Evolutionary conservation across 495 filamentous ascomycete species (phyloP).

Genomic region (Oidiodendron maius): DNA sequence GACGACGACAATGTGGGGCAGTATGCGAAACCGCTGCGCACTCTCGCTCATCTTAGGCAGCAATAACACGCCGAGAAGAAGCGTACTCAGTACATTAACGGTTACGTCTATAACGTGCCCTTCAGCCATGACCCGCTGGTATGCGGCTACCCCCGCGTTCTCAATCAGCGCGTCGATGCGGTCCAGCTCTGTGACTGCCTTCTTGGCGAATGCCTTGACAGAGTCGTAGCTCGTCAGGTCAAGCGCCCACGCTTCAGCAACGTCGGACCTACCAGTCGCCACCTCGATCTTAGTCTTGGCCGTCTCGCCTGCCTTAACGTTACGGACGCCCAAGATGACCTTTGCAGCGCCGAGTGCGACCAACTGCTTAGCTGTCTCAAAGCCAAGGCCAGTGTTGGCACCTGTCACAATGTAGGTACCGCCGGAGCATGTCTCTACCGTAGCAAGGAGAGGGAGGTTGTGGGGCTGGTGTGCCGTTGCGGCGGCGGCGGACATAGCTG

Average conservation of each 20-base stretch:
- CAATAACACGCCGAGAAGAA: slow-evolving; percentile 12
- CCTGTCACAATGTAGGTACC: slow-evolving; percentile 22
- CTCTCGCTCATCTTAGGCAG: slow-evolving; percentile 11
- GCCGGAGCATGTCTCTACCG: slow-evolving; percentile 1
- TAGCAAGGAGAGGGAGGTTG: neutral
- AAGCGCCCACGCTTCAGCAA: slow-evolving; percentile 47
- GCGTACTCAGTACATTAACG: slow-evolving; percentile 13
- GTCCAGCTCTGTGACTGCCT: neutral
- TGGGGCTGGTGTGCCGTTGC: neutral
- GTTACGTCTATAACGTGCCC: slow-evolving; percentile 5
- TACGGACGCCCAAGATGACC: slow-evolving; percentile 40
- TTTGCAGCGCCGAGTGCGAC: slow-evolving; percentile 29
- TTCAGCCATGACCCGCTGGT: neutral
- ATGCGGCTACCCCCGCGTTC: slow-evolving; percentile 7
- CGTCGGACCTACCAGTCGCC: slow-evolving; percentile 21
- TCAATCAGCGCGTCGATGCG: slow-evolving; percentile 11
- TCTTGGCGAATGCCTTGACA: slow-evolving; percentile 12
- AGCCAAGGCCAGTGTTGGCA: slow-evolving; percentile 45
- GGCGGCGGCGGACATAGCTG: neutral
- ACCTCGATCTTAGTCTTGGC: slow-evolving; percentile 32
- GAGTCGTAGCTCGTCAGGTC: slow-evolving; percentile 35
- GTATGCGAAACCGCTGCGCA: neutral
- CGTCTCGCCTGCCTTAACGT: slow-evolving; percentile 25
- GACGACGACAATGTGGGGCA: slow-evolving; percentile 3
- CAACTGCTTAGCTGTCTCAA: slow-evolving; percentile 40